phyloP scores from a whole-genome alignment of 2,329 filamentous ascomycete species.

The Coniochaeta sp. region DNA sequence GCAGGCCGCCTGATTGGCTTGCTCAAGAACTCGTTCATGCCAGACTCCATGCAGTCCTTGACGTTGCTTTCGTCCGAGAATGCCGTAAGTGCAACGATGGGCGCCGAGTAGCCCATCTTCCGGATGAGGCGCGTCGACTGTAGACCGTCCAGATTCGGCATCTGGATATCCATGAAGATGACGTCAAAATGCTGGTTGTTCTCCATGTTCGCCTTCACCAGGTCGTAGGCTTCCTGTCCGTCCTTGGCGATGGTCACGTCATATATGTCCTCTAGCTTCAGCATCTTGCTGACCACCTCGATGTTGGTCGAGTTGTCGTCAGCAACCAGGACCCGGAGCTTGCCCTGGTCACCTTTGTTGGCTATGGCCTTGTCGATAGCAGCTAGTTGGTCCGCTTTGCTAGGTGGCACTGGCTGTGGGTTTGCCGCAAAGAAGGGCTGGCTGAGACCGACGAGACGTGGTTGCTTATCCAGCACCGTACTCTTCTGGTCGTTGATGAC shows the following conservation, averaged over 20 bases:
- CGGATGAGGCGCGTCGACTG: constrained; percentile 82
- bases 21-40: constrained; percentile 84
- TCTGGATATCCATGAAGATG: constrained; percentile 94
- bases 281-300: constrained; percentile 52
- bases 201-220: constrained; percentile 77
- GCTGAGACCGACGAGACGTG: constrained; percentile 74
- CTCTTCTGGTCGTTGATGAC: constrained; percentile 17
- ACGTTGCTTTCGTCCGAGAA: constrained; percentile 88
- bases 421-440: constrained; percentile 68
- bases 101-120: constrained; percentile 76
- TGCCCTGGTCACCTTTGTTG: constrained; percentile 50
- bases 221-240: constrained; percentile 79
- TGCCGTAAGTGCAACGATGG: constrained; percentile 85
- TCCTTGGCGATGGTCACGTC: constrained; percentile 85
- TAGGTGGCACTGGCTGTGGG: constrained; percentile 24
- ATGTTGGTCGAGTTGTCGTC: constrained; percentile 59
- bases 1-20: constrained; percentile 75
- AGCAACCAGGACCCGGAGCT: constrained; percentile 76
- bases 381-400: constrained; percentile 53
- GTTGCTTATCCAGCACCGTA: constrained; percentile 56
- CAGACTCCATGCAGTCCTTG: constrained; percentile 77
- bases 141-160: constrained; percentile 88
- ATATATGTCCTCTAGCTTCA: constrained; percentile 72
- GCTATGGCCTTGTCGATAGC: constrained; percentile 59
- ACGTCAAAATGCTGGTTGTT: constrained; percentile 68